Evolutionary conservation across 2,329 filamentous ascomycete species (phyloP).

Genomic region (Stachybotrys chartarum): DNA sequence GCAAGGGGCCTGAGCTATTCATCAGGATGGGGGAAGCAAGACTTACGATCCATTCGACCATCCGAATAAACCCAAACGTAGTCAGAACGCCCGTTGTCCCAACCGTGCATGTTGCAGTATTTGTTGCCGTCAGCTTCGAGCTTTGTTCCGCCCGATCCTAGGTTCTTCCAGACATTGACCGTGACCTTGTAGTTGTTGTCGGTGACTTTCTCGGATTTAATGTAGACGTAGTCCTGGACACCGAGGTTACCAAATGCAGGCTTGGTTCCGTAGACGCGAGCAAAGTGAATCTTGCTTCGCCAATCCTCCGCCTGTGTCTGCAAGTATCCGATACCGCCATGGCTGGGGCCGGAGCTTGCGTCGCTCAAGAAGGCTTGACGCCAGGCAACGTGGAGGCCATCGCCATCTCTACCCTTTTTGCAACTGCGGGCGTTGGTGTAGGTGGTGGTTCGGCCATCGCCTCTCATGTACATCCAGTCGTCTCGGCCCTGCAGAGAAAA

Average conservation of each 20-base stretch:
- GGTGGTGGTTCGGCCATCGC: conserved; percentile 8
- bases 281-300: neutral
- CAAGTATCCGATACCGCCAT: neutral
- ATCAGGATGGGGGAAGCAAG: neutral
- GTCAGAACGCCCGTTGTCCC: conserved; percentile 4
- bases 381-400: neutral
- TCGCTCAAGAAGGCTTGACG: neutral
- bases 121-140: conserved; percentile 8
- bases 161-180: conserved; percentile 6
- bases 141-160: conserved; percentile 2
- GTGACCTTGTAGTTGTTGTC: conserved; percentile 2
- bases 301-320: neutral
- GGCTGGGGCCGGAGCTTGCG: neutral
- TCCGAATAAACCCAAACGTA: conserved; percentile 7
- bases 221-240: conserved; percentile 7
- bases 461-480: conserved; percentile 10
- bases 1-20: no score
- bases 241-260: conserved; percentile 4
- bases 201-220: conserved; percentile 1
- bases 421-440: conserved; percentile 12
- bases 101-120: conserved; percentile 12
- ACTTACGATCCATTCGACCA: conserved; percentile 2
- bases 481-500: neutral
- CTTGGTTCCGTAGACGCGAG: neutral
- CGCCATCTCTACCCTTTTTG: neutral